Evolutionary conservation across 2,329 filamentous ascomycete species (phyloP).

Genomic region (Fusarium sp.): DNA sequence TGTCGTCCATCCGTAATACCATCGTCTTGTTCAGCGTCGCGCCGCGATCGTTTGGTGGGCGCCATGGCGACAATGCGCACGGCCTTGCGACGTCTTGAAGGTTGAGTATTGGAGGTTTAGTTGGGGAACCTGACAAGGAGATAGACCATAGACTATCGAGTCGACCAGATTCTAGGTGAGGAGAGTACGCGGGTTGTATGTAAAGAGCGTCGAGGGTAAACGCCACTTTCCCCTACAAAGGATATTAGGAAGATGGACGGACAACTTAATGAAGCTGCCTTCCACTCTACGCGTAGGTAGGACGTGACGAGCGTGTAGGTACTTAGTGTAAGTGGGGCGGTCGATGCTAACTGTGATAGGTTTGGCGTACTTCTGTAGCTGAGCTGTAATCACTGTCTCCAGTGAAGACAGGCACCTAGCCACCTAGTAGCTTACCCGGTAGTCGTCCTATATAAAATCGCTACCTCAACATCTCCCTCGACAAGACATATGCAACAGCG

Average conservation of each 20-base stretch:
- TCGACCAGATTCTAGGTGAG: background rate
- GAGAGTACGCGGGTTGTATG: background rate
- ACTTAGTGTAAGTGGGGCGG: slow-evolving; percentile 8
- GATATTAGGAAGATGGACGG: background rate
- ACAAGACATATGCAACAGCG: background rate
- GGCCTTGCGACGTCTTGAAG: slow-evolving; percentile 10
- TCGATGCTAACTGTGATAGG: slow-evolving; percentile 2
- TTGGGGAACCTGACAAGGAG: background rate
- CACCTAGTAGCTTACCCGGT: slow-evolving; percentile 21
- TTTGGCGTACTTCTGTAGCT: slow-evolving; percentile 16
- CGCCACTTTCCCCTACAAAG: slow-evolving; percentile 2
- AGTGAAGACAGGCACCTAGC: no score
- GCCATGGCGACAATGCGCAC: slow-evolving; percentile 42
- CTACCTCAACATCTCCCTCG: background rate
- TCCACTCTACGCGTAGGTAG: slow-evolving; percentile 41
- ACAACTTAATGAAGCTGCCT: background rate
- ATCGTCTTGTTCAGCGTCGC: slow-evolving; percentile 50
- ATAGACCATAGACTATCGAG: background rate
- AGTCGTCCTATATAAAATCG: slow-evolving; percentile 7
- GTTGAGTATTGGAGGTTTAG: background rate
- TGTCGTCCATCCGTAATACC: slow-evolving; percentile 52
- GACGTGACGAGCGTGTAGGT: slow-evolving; percentile 35
- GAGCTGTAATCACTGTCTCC: background rate
- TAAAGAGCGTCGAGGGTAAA: background rate
- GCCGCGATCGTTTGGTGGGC: slow-evolving; percentile 57